phyloP scores from a whole-genome alignment of 805 yeast species.

The Starmerella potacharoeniae region DNA sequence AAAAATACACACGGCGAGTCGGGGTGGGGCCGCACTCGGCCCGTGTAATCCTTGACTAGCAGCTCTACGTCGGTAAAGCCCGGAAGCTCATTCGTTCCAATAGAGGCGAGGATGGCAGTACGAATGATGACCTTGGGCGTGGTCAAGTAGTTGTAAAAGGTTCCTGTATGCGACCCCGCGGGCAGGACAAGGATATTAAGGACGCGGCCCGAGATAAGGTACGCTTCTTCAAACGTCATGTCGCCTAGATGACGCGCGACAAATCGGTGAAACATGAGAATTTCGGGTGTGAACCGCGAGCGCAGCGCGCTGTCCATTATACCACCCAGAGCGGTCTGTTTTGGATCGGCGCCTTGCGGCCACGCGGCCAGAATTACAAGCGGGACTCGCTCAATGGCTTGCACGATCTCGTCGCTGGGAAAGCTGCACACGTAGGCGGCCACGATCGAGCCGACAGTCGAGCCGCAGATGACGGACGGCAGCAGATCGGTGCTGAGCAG shows the following conservation, averaged over 20 bases:
- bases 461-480: slow-evolving; percentile 81
- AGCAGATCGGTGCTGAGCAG: slow-evolving; percentile 61
- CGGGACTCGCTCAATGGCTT: slow-evolving; percentile 29
- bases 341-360: not conserved
- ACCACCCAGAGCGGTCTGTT: slow-evolving; percentile 27
- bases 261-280: slow-evolving; percentile 63
- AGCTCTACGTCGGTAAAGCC: slow-evolving; percentile 44
- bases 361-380: slow-evolving; percentile 9
- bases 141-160: slow-evolving; percentile 62
- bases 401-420: slow-evolving; percentile 50
- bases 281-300: slow-evolving; percentile 80
- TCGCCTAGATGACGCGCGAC: slow-evolving; percentile 68
- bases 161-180: slow-evolving; percentile 36
- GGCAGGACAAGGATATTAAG: slow-evolving; percentile 82
- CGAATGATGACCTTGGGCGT: slow-evolving; percentile 78
- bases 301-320: slow-evolving; percentile 63
- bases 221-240: slow-evolving; percentile 89
- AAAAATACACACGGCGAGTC: slow-evolving; percentile 22
- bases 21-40: slow-evolving; percentile 30
- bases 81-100: slow-evolving; percentile 48
- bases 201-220: slow-evolving; percentile 61
- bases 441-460: slow-evolving; percentile 87
- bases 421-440: slow-evolving; percentile 75
- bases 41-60: slow-evolving; percentile 45
- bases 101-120: slow-evolving; percentile 68